Base-by-base conservation (phyloP, 192 early-diverging fungal genomes). In the Neocallimastix lanati region DNA sequence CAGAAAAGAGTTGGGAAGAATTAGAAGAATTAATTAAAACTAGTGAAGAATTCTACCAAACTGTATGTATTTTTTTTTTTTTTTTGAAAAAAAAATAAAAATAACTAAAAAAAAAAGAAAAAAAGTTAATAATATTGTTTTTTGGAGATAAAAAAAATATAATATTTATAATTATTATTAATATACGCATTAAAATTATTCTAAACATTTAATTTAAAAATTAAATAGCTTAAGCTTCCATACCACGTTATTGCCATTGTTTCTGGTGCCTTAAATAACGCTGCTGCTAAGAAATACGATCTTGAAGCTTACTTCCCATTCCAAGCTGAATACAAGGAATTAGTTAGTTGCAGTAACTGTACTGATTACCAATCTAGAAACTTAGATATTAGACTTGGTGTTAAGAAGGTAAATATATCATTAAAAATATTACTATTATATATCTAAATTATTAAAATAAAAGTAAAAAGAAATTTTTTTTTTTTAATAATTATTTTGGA, bases 281-380 rank as follows among this genome's bases (percentile, higher is more conserved):
- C 98, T 58, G 98, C 98, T 27, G 98, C 98, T 82, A 97, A 98
- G 82, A 99, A 99, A 89, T 98, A 96, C 87, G 98, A 99, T 85
- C 86, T 99, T 36, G 98, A 99, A 86, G 96, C 96, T 30, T 99
- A 94, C 94, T 99, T 99, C 93, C 98, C 98, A 78, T 95, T 92
- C 91, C 98, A 98, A 85, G 92, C 92, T 81, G 94, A 94, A 81
- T 99, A 94, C 88, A 97, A 97, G 89, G 98, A 99, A 87, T 91
- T 99, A 30, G 98, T 99, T 77, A 96, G 94, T 58, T 98, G 96
- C 92, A 95, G 93, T 76, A 99, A 99, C 93, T 99, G 98, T 87
- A 98, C 96, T 28, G 98, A 98, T 88, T 99, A 95, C 88, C 98
- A 99, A 88, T 94, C 91, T 28, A 91, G 98, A 78, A 88, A 90